Evolutionary conservation across 1,284 basidiomycete species (phyloP).

Genomic region (Schizophyllum commune): DNA sequence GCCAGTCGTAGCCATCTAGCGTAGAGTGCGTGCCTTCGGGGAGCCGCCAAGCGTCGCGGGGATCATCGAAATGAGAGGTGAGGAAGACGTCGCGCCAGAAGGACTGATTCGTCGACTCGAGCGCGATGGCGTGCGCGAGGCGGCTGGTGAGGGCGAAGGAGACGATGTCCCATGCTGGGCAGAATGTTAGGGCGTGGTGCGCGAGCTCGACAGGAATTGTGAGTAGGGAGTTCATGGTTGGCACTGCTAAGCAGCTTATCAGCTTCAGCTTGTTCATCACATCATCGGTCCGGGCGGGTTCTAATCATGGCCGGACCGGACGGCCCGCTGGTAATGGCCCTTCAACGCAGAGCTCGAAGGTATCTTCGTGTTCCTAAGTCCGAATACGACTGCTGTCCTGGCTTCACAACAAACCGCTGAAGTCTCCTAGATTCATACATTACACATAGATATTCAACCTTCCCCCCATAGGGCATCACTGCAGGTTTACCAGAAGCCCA

Average conservation of each 20-base stretch:
- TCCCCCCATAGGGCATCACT: too few relatives aligned
- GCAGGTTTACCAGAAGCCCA: slow-evolving; percentile 73
- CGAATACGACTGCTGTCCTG: too few relatives aligned
- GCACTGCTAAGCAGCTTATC: not conserved
- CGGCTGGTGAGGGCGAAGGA: not conserved
- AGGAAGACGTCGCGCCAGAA: not conserved
- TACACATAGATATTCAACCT: too few relatives aligned
- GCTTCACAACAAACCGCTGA: too few relatives aligned
- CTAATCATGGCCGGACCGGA: too few relatives aligned
- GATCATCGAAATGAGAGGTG: not conserved
- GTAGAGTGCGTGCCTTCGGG: not conserved
- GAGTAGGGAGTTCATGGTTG: not conserved
- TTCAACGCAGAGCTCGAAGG: too few relatives aligned
- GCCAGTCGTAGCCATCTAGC: not conserved
- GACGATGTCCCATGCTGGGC: not conserved
- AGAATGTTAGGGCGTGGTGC: not conserved
- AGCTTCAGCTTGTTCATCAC: not conserved
- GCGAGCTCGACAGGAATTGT: not conserved
- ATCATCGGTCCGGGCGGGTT: not conserved
- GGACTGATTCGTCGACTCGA: not conserved
- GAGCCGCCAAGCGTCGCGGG: not conserved
- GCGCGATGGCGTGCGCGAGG: not conserved
- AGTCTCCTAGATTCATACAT: too few relatives aligned
- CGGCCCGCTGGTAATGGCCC: too few relatives aligned
- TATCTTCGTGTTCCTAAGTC: too few relatives aligned